phyloP scores from a whole-genome alignment of 192 early-diverging fungal species.

The Backusella luteola region DNA sequence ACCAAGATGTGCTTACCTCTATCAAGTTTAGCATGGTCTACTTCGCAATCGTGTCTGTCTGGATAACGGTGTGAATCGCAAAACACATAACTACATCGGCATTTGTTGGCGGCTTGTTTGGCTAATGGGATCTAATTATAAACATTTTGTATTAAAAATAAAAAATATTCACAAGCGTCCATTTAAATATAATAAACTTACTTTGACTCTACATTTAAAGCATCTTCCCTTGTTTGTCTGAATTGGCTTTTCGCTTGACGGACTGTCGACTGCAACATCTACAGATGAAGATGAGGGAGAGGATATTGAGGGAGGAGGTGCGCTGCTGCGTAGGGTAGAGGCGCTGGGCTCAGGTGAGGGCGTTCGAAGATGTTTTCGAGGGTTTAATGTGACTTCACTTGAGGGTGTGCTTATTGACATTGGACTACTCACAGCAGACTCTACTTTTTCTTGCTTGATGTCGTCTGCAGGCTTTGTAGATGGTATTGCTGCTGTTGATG shows the following conservation, averaged over 20 bases:
- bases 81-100: constrained; percentile 77
- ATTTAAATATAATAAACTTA: constrained; percentile 11
- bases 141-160: constrained; percentile 2
- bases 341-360: constrained; percentile 11
- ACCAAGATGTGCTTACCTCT: constrained; percentile 36
- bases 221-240: constrained; percentile 73
- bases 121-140: constrained; percentile 60
- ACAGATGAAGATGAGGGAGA: constrained; percentile 19
- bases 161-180: constrained; percentile 8
- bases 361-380: constrained; percentile 14
- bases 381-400: not conserved
- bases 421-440: not conserved
- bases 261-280: constrained; percentile 31
- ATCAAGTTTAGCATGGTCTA: constrained; percentile 72
- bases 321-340: not conserved
- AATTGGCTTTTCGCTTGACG: constrained; percentile 43
- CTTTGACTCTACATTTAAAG: constrained; percentile 65
- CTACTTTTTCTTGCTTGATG: not conserved
- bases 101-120: constrained; percentile 78
- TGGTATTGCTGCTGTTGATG: not conserved
- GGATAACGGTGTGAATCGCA: constrained; percentile 74
- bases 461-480: not conserved
- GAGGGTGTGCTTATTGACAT: not conserved
- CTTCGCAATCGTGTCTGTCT: constrained; percentile 73
- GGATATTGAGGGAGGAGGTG: constrained; percentile 28